These are phyloP conservation scores for Purpureocillium takamizusanense DNA, from an alignment of 2,329 filamentous ascomycete genomes.

Conservation along the genomic window DNA sequence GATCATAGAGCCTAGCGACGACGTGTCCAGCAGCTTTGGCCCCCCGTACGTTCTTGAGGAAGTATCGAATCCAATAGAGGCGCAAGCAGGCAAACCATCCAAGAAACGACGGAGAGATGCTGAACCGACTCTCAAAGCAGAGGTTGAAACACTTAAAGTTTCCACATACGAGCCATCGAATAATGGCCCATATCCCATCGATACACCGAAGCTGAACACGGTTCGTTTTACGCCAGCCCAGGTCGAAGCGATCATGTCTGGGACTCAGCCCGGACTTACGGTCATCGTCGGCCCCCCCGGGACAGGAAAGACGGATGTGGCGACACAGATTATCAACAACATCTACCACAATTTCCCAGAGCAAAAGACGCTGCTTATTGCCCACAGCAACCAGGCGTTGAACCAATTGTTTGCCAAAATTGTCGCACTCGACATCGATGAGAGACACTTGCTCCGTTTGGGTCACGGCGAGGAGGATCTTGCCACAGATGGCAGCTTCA, in stretches of 20 bases:
- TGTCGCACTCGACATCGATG: conserved; percentile 89
- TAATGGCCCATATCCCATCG: conserved; percentile 79
- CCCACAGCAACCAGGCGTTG: conserved; percentile 94
- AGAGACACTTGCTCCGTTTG: conserved; percentile 82
- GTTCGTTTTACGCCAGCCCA: conserved; percentile 88
- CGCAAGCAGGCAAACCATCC: conserved; percentile 48
- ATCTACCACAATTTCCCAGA: conserved; percentile 96
- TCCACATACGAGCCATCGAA: conserved; percentile 87
- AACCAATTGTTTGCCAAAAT: conserved; percentile 99
- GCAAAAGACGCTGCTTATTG: conserved; percentile 84
- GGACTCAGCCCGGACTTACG: conserved; percentile 87
- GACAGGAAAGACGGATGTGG: conserved; percentile 98
- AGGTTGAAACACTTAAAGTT: conserved; percentile 64
- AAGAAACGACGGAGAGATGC: conserved; percentile 84
- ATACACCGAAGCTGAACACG: conserved; percentile 71
- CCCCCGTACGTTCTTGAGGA: conserved; percentile 82
- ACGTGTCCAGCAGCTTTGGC: conserved; percentile 63
- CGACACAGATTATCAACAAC: conserved; percentile 97
- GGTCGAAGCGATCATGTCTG: conserved; percentile 85
- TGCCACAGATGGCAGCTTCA: conserved; percentile 76
- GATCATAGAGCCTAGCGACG: conserved; percentile 69
- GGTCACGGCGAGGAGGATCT: conserved; percentile 95
- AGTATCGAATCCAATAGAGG: conserved; percentile 42
- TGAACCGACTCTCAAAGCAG: conserved; percentile 53
- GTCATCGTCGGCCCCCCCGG: conserved; percentile 92